A percentile compares a stretch with the other conserved stretches of the same genome.
Evolutionary conservation across 495 filamentous ascomycete genomes (phyloP).

Genomic region (Penicillium ucsense): DNA sequence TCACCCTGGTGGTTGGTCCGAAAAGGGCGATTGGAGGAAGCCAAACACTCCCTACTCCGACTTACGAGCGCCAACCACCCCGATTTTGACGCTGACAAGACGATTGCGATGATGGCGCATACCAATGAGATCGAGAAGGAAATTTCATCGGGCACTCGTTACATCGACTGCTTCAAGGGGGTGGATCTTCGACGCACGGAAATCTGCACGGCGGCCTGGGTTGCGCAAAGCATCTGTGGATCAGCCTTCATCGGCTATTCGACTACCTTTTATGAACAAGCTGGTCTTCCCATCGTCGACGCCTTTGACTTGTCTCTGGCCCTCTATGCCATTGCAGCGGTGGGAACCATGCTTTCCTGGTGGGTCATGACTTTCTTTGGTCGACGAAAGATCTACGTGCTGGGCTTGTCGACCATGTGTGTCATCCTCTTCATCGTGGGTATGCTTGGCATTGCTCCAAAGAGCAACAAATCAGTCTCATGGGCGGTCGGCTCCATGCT

Average conservation of each 20-base stretch:
- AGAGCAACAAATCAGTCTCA: not conserved
- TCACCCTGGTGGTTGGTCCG: constrained; percentile 78
- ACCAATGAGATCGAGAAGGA: constrained; percentile 61
- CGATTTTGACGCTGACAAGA: constrained; percentile 59
- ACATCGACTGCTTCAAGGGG: constrained; percentile 62
- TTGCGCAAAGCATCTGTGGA: constrained; percentile 65
- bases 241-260: constrained; percentile 67
- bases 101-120: constrained; percentile 72
- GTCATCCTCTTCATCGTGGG: not conserved
- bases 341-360: constrained; percentile 59
- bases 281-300: constrained; percentile 44
- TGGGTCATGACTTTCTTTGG: constrained; percentile 56
- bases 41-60: constrained; percentile 53
- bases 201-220: constrained; percentile 65
- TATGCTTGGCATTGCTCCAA: not conserved
- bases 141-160: constrained; percentile 52
- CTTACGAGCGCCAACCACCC: constrained; percentile 43
- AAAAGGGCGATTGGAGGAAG: constrained; percentile 55
- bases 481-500: constrained; percentile 59
- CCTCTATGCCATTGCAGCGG: constrained; percentile 16
- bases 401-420: constrained; percentile 25
- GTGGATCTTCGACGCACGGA: constrained; percentile 60
- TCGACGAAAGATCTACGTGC: constrained; percentile 57
- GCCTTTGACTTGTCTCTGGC: constrained; percentile 37
- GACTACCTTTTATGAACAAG: constrained; percentile 62